A percentile compares a stretch with the other conserved stretches of the same genome.
These are phyloP conservation scores for Eragrostis nindensis DNA, from an alignment of 176 grass and related monocot genomes.

Conservation along the genomic window DNA sequence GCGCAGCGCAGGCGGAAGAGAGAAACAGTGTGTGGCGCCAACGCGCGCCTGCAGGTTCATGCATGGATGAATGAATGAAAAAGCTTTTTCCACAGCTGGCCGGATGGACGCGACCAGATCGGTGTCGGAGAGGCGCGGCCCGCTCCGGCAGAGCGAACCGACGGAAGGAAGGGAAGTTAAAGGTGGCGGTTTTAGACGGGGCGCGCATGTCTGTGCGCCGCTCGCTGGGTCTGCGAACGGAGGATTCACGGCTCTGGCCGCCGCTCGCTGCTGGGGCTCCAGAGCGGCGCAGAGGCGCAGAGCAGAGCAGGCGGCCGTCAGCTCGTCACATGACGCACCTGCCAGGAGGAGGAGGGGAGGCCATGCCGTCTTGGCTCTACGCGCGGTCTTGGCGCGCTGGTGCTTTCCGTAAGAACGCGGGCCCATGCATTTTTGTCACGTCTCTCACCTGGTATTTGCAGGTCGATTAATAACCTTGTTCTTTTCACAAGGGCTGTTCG, in stretches of 20 bases:
- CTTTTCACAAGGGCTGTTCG: too few relatives aligned
- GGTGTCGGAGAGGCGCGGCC: neutral
- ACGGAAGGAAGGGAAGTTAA: neutral
- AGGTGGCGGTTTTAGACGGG: neutral
- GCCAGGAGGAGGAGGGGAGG: constrained; percentile 23
- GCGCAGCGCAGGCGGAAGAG: neutral
- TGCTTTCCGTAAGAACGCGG: too few relatives aligned
- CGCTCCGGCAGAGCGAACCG: too few relatives aligned
- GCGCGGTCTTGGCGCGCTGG: too few relatives aligned
- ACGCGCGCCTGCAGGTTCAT: neutral
- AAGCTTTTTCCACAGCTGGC: neutral
- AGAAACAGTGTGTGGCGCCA: neutral
- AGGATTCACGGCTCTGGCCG: constrained; percentile 40
- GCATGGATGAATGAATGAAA: constrained; percentile 4
- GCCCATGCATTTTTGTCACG: neutral
- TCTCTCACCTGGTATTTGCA: neutral
- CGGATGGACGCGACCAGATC: neutral
- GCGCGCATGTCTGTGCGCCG: too few relatives aligned
- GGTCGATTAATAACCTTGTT: neutral
- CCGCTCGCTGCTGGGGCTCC: constrained; percentile 17
- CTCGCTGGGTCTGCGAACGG: constrained; percentile 24
- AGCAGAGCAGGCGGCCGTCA: constrained; percentile 25
- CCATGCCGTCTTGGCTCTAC: constrained; percentile 28
- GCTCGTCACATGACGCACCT: constrained; percentile 31
- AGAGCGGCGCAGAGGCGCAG: neutral